Evolutionary conservation across 805 yeast species (phyloP), one percentile per base, ranked within the genome.

Genomic region (Suhomyces vadensis): DNA sequence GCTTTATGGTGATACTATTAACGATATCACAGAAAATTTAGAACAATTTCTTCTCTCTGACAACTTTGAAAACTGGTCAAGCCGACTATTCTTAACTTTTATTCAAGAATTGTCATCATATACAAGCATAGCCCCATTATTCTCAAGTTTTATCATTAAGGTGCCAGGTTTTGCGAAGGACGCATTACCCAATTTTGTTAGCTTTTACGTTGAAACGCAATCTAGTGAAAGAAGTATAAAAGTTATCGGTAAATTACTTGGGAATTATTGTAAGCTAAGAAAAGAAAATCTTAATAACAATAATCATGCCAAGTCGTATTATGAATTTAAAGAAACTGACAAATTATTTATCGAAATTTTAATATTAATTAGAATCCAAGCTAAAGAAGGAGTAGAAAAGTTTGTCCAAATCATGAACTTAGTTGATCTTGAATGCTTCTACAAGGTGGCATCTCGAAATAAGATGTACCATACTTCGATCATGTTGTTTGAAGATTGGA

Each of bases 401-500:
- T 77, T 68, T 45, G 44, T 48, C 5, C 47, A 44, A 1, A 56
- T 71, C 3, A 71, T 63, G 41, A 41, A 51, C 8, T 48, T 49
- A 0, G 43, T 77, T n/a, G 65, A 72, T 39, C 47, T 62, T 5
- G 41, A 43, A 1, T 29, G 38, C 2, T 50, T 73, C 2, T 69
- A 57, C 44, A 23, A 53, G 9, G 53, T 70, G 4, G 72, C 79
- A 1, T 44, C 63, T 3, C 45, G 53, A 5, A 59, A 61, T 7
- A 60, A 61, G 5, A 59, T 63, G 37, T 66, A 70, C 22, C 69
- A 71, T 44, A 65, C 80, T 1, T 70, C 81, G 0, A 55, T 78
- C 29, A 56, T 80, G 71, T 44, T 80, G 3, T 63, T 74, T 42
- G 85, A 80, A 48, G 82, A 78, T 41, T 37, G 49, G 45, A 41